phyloP scores from a whole-genome alignment of 495 filamentous ascomycete genomes.

The Halenospora varia region DNA sequence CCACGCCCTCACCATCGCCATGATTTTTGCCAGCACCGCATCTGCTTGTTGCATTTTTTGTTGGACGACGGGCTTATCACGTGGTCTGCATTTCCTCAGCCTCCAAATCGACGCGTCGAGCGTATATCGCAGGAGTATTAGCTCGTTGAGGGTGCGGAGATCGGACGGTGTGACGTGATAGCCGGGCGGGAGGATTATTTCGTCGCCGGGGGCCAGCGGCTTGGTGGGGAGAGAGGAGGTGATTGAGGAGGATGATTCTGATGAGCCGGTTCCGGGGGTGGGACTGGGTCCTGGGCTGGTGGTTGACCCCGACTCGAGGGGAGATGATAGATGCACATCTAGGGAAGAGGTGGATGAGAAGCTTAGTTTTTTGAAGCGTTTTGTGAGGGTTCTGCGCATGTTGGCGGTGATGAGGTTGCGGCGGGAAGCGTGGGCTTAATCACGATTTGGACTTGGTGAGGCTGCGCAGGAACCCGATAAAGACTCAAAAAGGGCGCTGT shows the following conservation, averaged over 20 bases:
- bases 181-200: background rate
- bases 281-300: background rate
- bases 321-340: too few relatives aligned
- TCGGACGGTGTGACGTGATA: slow-evolving; percentile 4
- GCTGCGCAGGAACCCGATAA: too few relatives aligned
- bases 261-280: background rate
- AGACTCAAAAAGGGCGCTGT: too few relatives aligned
- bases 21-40: slow-evolving; percentile 8
- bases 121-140: slow-evolving; percentile 9
- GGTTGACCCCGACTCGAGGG: too few relatives aligned
- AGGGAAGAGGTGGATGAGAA: too few relatives aligned
- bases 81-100: background rate
- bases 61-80: background rate
- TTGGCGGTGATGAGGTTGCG: too few relatives aligned
- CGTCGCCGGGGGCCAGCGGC: background rate
- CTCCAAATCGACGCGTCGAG: slow-evolving; percentile 12
- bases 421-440: too few relatives aligned
- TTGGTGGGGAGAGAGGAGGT: background rate
- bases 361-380: too few relatives aligned
- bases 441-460: too few relatives aligned
- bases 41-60: slow-evolving; percentile 5
- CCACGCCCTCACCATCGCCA: background rate
- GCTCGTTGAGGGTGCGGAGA: slow-evolving; percentile 14
- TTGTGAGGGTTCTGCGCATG: too few relatives aligned
- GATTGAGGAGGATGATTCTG: background rate